These are phyloP conservation scores for Hypoxylon sp. DNA, from an alignment of 2,329 filamentous ascomycete species.

Conservation along the genomic window DNA sequence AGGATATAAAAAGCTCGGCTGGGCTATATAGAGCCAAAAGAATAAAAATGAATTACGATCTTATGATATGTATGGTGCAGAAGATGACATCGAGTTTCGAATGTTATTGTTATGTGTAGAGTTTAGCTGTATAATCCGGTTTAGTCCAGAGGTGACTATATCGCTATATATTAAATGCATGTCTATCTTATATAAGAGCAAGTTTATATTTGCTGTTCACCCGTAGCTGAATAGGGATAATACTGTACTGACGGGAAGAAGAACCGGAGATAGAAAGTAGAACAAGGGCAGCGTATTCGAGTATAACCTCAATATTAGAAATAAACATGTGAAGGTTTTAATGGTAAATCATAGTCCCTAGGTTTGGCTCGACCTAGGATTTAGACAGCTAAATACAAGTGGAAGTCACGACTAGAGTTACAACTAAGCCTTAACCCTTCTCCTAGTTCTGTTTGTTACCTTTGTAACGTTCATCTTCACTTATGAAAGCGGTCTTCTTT, in stretches of 20 bases:
- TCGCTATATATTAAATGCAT: neutral
- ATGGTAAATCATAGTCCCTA: too few relatives aligned
- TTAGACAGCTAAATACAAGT: too few relatives aligned
- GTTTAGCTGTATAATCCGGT: neutral
- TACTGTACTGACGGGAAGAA: neutral
- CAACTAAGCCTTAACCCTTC: too few relatives aligned
- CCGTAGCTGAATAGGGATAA: neutral
- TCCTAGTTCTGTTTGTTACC: too few relatives aligned
- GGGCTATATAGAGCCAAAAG: constrained; percentile 19
- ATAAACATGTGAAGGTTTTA: too few relatives aligned
- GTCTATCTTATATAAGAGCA: neutral
- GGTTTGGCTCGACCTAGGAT: too few relatives aligned
- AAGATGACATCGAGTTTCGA: neutral
- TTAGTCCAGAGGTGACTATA: neutral
- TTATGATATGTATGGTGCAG: neutral
- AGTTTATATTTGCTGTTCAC: neutral
- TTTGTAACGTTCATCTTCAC: too few relatives aligned
- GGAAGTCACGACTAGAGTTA: too few relatives aligned
- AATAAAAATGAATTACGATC: constrained; percentile 20
- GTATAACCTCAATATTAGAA: neutral
- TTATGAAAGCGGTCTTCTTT: too few relatives aligned
- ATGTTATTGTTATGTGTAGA: neutral
- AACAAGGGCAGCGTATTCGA: neutral
- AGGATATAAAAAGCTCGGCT: constrained; percentile 20
- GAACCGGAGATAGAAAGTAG: neutral